Base-by-base conservation (phyloP, 2,329 filamentous ascomycete genomes). In the Aspergillus awamori region DNA sequence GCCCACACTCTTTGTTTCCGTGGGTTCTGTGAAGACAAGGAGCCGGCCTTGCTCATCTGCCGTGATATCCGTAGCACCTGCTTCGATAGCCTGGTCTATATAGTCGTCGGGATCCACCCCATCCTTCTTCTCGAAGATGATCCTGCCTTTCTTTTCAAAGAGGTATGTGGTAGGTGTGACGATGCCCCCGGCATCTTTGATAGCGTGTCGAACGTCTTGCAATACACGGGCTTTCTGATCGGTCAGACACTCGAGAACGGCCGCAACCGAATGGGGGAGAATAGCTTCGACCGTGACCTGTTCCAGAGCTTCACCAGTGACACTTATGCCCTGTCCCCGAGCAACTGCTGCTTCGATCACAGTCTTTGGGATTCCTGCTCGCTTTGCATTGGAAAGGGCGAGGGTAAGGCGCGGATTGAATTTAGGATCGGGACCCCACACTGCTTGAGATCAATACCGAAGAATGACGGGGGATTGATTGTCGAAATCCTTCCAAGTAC, bases 341-440 rank as follows among this genome's bases (percentile, higher is more conserved):
- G 92, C 91, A 66, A 99, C 89, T 57, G 95, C 93, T 13, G 84
- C 83, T 76, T 98, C 93, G 68, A 98, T 96, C 2, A 87, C 84
- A 20, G 87, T 81, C 78, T 97, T 97, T 1, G 93, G 91, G 52
- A 97, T 89, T 66, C 90, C 91, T 62, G 87, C 89, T 81, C 93
- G 93, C 80, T 95, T 97, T 47, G 94, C 94, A 56, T 84, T 86
- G 17, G 85, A 78, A 59, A 98, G 86, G 13, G 90, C 84, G 28
- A 87, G 82, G 22, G 89, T 90, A 52, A 99, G 84, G 65, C 89
- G 87, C 2, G 91, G 84, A 73, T 98, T 98, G 70, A 84, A 79
- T 65, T 84, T 86, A 11, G 89, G 83, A 72, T 96, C 87, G 8
- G 90, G 81, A 53, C 93, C 93, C 77, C 88, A 89, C 72, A 94